Percentiles rank a stretch among this genome's conserved stretches.
phyloP scores from a whole-genome alignment of 495 filamentous ascomycete genomes.

The Aspergillus diversus region DNA sequence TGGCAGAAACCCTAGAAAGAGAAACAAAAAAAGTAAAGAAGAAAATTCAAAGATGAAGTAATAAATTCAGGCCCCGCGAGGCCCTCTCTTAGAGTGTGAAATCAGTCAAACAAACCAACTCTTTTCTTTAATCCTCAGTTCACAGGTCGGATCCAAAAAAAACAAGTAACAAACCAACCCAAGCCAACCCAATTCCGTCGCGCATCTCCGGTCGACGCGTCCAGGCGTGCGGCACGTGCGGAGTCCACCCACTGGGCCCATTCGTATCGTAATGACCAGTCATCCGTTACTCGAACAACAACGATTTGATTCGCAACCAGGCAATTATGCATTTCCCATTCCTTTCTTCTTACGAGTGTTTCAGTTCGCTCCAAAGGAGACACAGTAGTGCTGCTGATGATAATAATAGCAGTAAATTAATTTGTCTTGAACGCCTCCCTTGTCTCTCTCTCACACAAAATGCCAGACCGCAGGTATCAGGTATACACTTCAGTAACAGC shows the following conservation, averaged over 20 bases:
- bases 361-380: neutral
- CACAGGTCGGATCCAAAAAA: slow-evolving; percentile 5
- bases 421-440: neutral
- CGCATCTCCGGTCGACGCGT: slow-evolving; percentile 22
- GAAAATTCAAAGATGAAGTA: neutral
- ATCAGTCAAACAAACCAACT: neutral
- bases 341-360: slow-evolving; percentile 1
- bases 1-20: slow-evolving; percentile 40
- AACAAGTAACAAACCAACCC: slow-evolving; percentile 4
- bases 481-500: neutral
- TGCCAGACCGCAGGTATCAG: neutral
- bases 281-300: slow-evolving; percentile 1
- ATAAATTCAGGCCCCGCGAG: slow-evolving; percentile 12
- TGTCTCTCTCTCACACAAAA: neutral
- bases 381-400: neutral
- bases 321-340: slow-evolving; percentile 16
- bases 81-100: slow-evolving; percentile 16
- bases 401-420: neutral
- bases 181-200: slow-evolving; percentile 20
- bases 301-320: neutral
- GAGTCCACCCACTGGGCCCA: slow-evolving; percentile 20
- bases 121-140: neutral
- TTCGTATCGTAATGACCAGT: neutral
- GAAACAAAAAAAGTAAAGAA: neutral
- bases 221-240: slow-evolving; percentile 21